Evolutionary conservation across 768 basidiomycete genomes (phyloP), one percentile per base, ranked within the genome.

Genomic region (Ramaria sp.): DNA sequence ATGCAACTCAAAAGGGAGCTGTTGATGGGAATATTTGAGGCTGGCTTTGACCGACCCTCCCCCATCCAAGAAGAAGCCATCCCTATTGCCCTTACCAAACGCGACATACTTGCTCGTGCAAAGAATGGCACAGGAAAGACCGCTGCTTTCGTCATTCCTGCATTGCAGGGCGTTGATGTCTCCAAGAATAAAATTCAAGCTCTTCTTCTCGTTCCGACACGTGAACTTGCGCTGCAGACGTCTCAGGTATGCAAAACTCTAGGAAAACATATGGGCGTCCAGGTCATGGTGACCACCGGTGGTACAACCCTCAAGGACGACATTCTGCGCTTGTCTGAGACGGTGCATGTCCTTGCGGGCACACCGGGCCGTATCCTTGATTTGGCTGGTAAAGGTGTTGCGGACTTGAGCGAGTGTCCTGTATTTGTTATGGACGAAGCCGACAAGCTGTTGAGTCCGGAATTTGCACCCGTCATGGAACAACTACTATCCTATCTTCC

Each of bases 341-440:
- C 79, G 5, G 95, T 99, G 2, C 95, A 99, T 67, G 86, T 99
- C 50, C 85, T 99, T 49, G 95, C 97, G 58, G 95, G 95, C 50
- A 99, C 95, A 1, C 95, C 95, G 15, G 95, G 95, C 25, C 81
- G 95, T 63, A 93, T 99, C 63, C 74, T 99, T 51, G 95, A 99
- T 74, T 72, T 99, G 50, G 87, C 88, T 5, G 86, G 92, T 62
- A 97, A 97, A 72, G 79, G 71, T 59, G 86, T 99, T 37, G 95
- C 95, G 27, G 92, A 98, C 71, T 77, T 99, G 60, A 87, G 81
- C 71, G 85, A 90, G 65, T 97, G 95, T 69, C 84, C 86, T 2
- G 89, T 95, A 52, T 99, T 97, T 64, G 92, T 98, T 61, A 99
- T 99, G 95, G 95, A 99, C 69, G 95, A 99, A 71, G 95, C 95